Conservation (phyloP, 495 filamentous ascomycete genomes). For the Trichoderma gamsii region DNA sequence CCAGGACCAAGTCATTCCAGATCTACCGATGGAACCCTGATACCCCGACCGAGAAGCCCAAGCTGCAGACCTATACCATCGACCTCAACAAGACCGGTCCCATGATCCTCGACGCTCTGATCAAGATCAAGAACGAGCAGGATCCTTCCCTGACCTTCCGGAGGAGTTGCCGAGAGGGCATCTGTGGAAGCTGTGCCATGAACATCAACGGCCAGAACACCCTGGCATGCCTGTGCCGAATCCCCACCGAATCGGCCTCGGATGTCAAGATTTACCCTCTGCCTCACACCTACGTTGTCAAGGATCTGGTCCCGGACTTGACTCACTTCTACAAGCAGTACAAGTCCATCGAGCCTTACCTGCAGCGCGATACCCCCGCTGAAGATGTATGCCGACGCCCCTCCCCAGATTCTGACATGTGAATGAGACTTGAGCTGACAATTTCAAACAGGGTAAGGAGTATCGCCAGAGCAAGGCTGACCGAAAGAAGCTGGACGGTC, state of each 20-base stretch:
- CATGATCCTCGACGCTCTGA: conserved; percentile 94
- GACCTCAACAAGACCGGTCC: conserved; percentile 98
- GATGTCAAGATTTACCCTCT: conserved; percentile 96
- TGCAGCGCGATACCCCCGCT: conserved; percentile 75
- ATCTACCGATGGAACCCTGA: conserved; percentile 99
- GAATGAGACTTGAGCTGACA: conserved; percentile 19
- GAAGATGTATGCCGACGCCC: conserved; percentile 57
- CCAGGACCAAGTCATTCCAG: conserved; percentile 88
- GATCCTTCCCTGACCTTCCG: conserved; percentile 96
- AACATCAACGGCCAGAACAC: conserved; percentile 99
- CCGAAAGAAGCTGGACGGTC: conserved; percentile 87
- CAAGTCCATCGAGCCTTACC: conserved; percentile 98
- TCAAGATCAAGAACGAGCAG: conserved; percentile 97
- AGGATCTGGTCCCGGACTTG: conserved; percentile 94
- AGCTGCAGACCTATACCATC: conserved; percentile 88
- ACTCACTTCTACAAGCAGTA: conserved; percentile 99
- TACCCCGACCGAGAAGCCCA: conserved; percentile 78
- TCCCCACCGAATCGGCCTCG: conserved; percentile 70
- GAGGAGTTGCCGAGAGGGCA: conserved; percentile 91
- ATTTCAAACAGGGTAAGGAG: conserved; percentile 63
- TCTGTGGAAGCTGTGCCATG: conserved; percentile 98
- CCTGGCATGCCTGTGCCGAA: conserved; percentile 94
- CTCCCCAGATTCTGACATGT: neutral
- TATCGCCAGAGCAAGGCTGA: conserved; percentile 82
- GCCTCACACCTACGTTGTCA: conserved; percentile 98